phyloP scores from a whole-genome alignment of 2,329 filamentous ascomycete species.

The Rhexocercosporidium sp. region DNA sequence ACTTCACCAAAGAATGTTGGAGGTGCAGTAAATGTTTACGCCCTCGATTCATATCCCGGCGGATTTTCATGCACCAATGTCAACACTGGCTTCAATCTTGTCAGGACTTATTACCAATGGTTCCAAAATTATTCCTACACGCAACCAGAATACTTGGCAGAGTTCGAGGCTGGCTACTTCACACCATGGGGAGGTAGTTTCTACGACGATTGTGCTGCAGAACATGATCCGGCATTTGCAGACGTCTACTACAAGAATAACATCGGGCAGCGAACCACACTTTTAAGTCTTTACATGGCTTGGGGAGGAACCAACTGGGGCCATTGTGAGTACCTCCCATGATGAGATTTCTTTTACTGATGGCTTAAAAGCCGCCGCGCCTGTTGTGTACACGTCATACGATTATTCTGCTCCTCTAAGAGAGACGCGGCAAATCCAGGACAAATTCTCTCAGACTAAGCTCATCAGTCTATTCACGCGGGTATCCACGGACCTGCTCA shows the following conservation, averaged over 20 bases:
- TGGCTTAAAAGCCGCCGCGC: constrained; percentile 45
- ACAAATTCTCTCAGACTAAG: constrained; percentile 60
- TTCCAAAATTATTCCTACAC: constrained; percentile 60
- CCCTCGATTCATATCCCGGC: constrained; percentile 52
- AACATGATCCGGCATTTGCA: constrained; percentile 53
- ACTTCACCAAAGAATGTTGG: constrained; percentile 48
- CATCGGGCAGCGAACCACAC: constrained; percentile 54
- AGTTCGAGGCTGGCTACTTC: constrained; percentile 60
- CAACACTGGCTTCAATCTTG: constrained; percentile 53
- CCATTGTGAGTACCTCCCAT: constrained; percentile 44
- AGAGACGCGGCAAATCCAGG: constrained; percentile 57
- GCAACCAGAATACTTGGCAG: constrained; percentile 57
- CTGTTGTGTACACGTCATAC: constrained; percentile 54
- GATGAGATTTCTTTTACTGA: background rate
- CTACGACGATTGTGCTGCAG: constrained; percentile 54
- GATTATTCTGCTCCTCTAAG: constrained; percentile 55
- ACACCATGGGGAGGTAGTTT: constrained; percentile 58
- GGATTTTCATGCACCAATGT: constrained; percentile 56
- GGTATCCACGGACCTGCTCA: constrained; percentile 54
- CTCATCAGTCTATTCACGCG: constrained; percentile 59
- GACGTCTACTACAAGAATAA: constrained; percentile 64
- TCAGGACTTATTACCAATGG: constrained; percentile 61
- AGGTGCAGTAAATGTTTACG: constrained; percentile 58
- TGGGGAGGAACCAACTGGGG: constrained; percentile 63
- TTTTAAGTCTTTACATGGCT: constrained; percentile 57